Base-by-base conservation (phyloP, 345 rosid species). In the Erucastrum elatum region DNA sequence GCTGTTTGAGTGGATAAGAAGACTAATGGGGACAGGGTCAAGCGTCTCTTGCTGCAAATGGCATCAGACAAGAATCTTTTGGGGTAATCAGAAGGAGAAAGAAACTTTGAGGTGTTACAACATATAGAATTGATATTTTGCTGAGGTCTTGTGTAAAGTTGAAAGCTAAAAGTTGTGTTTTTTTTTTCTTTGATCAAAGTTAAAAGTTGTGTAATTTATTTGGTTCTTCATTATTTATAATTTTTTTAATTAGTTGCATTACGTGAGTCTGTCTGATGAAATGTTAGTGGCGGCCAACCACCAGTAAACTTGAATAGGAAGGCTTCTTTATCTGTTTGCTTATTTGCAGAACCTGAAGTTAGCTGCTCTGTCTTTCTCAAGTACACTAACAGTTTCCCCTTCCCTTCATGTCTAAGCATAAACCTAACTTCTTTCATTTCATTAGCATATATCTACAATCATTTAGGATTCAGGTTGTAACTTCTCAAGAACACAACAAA, bases 1-100 rank as follows among this genome's bases (percentile, higher is more conserved):
- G 98, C 94, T 4, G 91, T 88, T 13, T 90, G 90, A 4, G 34
- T 26, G 6, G 93, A 81, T 76, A 90, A 92, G 89, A 83, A 75
- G 69, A 86, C 80, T 76, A 63, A 70, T 4, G 79, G 55, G 68
- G 77, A 66, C 85, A 46, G 27, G 29, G 11, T 26, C 69, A 27
- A 71, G 58, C 27, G 35, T 65, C 37, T 55, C 72, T 58, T 44
- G 75, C 80, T 49, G 75, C 80, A 44, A 80, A 71, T 17, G 83
- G 83, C 60, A 15, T 4, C 71, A 68, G 27, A 72, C 41, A 64
- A 86, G 74, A 71, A 44, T 37, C 66, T 44, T 75, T 26, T 66
- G 60, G 5, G 44, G 4, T 16, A 2, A 39, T 59, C 68, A 3
- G 33, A 26, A 44, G 60, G 15, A 46, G 26, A 72, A 31, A 31